A percentile compares a stretch with the other conserved stretches of the same genome.
These are phyloP conservation scores for Lasiosphaeria miniovina DNA, from an alignment of 495 filamentous ascomycete species.

Conservation along the genomic window DNA sequence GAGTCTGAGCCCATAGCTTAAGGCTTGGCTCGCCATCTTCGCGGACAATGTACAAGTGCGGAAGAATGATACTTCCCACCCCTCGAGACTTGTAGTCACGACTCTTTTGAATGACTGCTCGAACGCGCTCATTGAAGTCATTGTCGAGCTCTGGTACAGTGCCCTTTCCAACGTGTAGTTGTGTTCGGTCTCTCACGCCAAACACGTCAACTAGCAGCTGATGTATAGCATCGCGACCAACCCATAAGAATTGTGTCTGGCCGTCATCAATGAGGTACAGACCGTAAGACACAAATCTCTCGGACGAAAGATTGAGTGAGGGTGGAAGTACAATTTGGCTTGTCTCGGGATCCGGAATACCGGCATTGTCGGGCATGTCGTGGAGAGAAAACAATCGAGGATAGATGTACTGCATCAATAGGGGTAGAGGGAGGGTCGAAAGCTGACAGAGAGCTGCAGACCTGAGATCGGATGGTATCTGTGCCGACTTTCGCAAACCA, in stretches of 20 bases:
- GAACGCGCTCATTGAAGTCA: conserved; percentile 92
- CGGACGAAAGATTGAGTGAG: conserved; percentile 80
- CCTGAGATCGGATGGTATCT: conserved; percentile 93
- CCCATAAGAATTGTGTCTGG: conserved; percentile 96
- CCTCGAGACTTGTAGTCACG: conserved; percentile 78
- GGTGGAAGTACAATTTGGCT: conserved; percentile 87
- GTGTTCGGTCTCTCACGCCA: conserved; percentile 71
- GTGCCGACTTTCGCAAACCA: conserved; percentile 88
- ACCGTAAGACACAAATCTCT: conserved; percentile 85
- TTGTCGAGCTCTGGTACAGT: conserved; percentile 82
- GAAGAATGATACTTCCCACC: conserved; percentile 85
- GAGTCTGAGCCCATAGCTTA: conserved; percentile 93
- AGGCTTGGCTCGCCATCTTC: conserved; percentile 95
- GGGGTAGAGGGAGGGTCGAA: conserved; percentile 85
- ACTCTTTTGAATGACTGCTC: conserved; percentile 88
- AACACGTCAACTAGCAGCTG: conserved; percentile 89
- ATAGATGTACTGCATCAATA: conserved; percentile 97
- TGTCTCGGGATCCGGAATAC: conserved; percentile 76
- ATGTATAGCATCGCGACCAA: conserved; percentile 87
- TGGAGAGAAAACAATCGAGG: conserved; percentile 90
- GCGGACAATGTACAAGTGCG: conserved; percentile 87
- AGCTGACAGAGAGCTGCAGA: conserved; percentile 90
- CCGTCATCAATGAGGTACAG: conserved; percentile 97
- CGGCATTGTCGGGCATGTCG: conserved; percentile 96
- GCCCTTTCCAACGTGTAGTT: conserved; percentile 87